phyloP scores from a whole-genome alignment of 495 filamentous ascomycete genomes.

The Saxophila tyrrhenica region DNA sequence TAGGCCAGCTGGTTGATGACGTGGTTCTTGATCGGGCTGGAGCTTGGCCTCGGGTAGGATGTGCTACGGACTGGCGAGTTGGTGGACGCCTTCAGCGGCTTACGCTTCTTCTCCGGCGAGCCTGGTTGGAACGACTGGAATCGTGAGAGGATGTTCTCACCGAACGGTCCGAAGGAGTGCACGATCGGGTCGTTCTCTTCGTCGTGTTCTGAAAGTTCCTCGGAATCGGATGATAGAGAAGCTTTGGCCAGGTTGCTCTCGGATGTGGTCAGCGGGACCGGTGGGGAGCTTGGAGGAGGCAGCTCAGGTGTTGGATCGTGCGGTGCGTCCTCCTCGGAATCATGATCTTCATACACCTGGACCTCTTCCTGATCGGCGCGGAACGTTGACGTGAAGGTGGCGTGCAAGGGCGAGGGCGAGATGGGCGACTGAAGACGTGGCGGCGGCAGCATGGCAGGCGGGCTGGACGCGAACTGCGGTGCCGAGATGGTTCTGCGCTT shows the following conservation, averaged over 20 bases:
- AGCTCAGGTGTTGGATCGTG: conserved; percentile 9
- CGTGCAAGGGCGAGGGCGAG: conserved; percentile 52
- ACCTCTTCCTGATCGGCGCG: conserved; percentile 37
- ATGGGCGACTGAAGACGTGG: conserved; percentile 58
- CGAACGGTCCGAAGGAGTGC: conserved; percentile 80
- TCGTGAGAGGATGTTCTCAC: conserved; percentile 66
- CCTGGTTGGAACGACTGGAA: conserved; percentile 60
- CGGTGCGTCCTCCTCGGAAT: conserved; percentile 26
- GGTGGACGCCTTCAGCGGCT: conserved; percentile 9
- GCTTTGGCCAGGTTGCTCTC: conserved; percentile 4
- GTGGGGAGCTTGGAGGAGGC: conserved; percentile 10
- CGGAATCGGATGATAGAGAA: conserved; percentile 23
- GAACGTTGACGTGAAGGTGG: conserved; percentile 34
- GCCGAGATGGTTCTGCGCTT: conserved; percentile 33
- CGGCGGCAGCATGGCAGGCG: conserved; percentile 45
- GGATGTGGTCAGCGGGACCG: neutral
- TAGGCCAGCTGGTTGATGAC: conserved; percentile 92
- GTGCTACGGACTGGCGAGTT: conserved; percentile 10
- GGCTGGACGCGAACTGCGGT: conserved; percentile 45
- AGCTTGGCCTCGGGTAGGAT: conserved; percentile 12
- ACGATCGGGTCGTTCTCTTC: conserved; percentile 90
- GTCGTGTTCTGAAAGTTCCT: conserved; percentile 62
- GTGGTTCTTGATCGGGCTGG: conserved; percentile 47
- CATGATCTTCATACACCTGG: conserved; percentile 51
- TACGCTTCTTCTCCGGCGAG: conserved; percentile 21